Evolutionary conservation across 2,329 filamentous ascomycete species (phyloP).

Genomic region (Cladophialophora chaetospira): DNA sequence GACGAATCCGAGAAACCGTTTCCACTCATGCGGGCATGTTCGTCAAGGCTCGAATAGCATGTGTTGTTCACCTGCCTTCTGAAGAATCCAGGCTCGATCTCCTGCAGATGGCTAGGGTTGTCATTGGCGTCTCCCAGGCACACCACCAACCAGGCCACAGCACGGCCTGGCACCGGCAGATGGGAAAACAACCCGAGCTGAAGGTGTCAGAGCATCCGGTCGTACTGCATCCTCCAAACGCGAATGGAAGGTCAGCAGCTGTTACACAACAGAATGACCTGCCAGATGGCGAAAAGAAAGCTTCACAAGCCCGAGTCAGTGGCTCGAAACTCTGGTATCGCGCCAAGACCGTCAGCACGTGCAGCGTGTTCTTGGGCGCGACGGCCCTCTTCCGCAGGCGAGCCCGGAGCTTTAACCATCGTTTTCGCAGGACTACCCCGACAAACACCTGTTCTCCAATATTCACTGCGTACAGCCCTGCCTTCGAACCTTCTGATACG

Average conservation of each 20-base stretch:
- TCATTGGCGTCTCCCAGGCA: not conserved
- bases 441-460: slow-evolving; percentile 1
- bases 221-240: too few species aligned
- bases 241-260: too few species aligned
- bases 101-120: not conserved
- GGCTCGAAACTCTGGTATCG: not conserved
- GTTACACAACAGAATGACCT: not conserved
- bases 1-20: not conserved
- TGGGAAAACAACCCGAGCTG: not conserved
- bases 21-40: not conserved
- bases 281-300: not conserved
- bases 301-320: not conserved
- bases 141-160: not conserved
- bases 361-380: not conserved
- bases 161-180: not conserved
- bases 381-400: not conserved
- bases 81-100: not conserved
- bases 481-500: too few species aligned
- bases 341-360: not conserved
- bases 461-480: too few species aligned
- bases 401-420: not conserved
- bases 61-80: not conserved
- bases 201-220: too few species aligned
- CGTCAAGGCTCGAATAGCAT: not conserved
- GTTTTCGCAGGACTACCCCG: not conserved